Conservation (phyloP, 352 stramenopile species). For the Globisporangium radiosum region DNA sequence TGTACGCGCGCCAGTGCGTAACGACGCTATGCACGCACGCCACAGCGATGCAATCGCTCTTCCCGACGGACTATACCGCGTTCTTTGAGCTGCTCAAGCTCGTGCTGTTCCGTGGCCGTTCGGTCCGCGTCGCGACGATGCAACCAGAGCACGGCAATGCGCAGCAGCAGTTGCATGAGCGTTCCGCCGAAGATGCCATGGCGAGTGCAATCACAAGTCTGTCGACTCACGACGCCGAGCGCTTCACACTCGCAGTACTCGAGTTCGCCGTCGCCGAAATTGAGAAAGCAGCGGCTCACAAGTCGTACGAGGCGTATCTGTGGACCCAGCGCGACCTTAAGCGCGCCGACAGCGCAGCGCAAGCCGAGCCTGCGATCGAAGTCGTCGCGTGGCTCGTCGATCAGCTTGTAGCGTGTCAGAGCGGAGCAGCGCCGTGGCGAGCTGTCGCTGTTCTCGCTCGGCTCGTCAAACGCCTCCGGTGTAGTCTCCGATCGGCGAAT, state of each 20-base stretch:
- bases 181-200: conserved; percentile 4
- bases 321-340: conserved; percentile 74
- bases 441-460: conserved; percentile 10
- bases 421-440: neutral
- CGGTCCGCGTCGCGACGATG: conserved; percentile 20
- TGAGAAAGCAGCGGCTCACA: conserved; percentile 38
- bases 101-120: conserved; percentile 42
- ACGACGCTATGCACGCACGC: conserved; percentile 4
- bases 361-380: conserved; percentile 72
- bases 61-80: conserved; percentile 3
- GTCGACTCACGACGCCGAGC: neutral
- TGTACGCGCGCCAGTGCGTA: conserved; percentile 8
- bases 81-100: conserved; percentile 46
- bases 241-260: conserved; percentile 22
- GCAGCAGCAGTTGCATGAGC: neutral
- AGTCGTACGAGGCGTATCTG: conserved; percentile 50
- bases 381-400: conserved; percentile 64
- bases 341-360: conserved; percentile 34
- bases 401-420: conserved; percentile 18
- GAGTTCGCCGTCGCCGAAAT: conserved; percentile 57
- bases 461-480: conserved; percentile 19
- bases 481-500: conserved; percentile 39
- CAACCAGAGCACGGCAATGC: no score
- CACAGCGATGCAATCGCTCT: neutral
- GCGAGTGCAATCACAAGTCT: conserved; percentile 1